Evolutionary conservation across 1,284 basidiomycete genomes (phyloP).

Genomic region (Cryptococcus sp.): DNA sequence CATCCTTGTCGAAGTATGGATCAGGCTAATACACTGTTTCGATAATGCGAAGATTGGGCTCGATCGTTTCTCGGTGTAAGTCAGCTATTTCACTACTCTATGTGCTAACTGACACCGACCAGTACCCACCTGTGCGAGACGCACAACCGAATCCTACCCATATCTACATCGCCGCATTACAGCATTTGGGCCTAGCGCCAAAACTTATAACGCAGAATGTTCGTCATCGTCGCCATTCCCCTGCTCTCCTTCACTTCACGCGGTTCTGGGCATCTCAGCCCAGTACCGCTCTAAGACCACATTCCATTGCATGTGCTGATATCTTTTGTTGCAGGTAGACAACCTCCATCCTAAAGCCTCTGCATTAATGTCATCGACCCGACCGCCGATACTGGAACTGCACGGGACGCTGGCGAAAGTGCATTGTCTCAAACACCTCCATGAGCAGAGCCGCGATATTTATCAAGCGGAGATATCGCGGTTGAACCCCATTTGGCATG

Average conservation of each 20-base stretch:
- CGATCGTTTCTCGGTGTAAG: conserved; percentile 64
- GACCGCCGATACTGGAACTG: conserved; percentile 70
- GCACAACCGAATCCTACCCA: conserved; percentile 84
- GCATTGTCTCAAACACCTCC: conserved; percentile 68
- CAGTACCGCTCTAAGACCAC: neutral
- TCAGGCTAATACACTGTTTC: neutral
- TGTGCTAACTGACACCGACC: neutral
- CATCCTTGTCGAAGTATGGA: neutral
- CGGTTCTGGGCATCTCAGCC: neutral
- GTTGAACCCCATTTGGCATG: conserved; percentile 77
- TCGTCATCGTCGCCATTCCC: conserved; percentile 2
- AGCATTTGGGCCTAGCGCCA: conserved; percentile 65
- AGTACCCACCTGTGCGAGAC: conserved; percentile 74
- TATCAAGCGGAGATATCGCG: conserved; percentile 74
- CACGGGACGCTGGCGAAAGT: conserved; percentile 86
- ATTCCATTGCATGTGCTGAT: neutral
- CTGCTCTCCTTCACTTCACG: neutral
- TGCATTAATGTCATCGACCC: conserved; percentile 50
- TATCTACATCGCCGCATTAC: conserved; percentile 77
- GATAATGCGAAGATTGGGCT: conserved; percentile 59
- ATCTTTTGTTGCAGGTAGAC: conserved; percentile 61
- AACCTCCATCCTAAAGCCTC: conserved; percentile 77
- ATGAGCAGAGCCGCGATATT: conserved; percentile 64
- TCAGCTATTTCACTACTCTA: neutral
- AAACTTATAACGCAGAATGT: conserved; percentile 82